Conservation (phyloP, 2,329 filamentous ascomycete genomes). For the Monosporascus cannonballus region DNA sequence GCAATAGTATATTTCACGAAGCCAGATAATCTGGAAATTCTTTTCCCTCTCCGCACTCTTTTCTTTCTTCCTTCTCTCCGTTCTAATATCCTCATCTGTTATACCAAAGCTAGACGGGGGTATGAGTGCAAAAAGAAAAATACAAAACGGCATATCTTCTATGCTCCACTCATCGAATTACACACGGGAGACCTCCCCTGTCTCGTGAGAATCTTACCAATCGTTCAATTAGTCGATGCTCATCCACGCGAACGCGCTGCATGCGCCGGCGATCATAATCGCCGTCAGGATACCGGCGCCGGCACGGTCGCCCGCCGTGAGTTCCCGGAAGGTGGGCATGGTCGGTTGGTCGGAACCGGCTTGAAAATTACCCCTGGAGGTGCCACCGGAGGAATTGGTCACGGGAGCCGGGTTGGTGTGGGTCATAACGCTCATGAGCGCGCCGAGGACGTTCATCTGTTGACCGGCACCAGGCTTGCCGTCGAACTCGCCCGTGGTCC, state of each 20-base stretch:
- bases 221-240: conserved; percentile 24
- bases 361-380: conserved; percentile 37
- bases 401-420: conserved; percentile 34
- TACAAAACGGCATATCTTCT: no score
- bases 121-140: no score
- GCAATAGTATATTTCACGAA: no score
- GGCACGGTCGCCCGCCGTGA: conserved; percentile 39
- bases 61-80: no score
- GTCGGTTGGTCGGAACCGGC: conserved; percentile 30
- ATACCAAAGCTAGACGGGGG: no score
- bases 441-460: conserved; percentile 50
- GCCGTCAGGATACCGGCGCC: conserved; percentile 45
- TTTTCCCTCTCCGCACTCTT: no score
- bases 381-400: conserved; percentile 45
- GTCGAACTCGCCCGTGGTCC: conserved; percentile 35
- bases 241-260: conserved; percentile 47
- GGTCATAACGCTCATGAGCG: conserved; percentile 36
- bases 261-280: conserved; percentile 32
- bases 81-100: no score
- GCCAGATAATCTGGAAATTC: no score
- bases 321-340: conserved; percentile 20
- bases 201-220: no score
- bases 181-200: no score
- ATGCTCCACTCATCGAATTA: no score
- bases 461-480: conserved; percentile 48